Conservation (phyloP, 805 yeast genomes). For the Torulaspora microellipsoides region DNA sequence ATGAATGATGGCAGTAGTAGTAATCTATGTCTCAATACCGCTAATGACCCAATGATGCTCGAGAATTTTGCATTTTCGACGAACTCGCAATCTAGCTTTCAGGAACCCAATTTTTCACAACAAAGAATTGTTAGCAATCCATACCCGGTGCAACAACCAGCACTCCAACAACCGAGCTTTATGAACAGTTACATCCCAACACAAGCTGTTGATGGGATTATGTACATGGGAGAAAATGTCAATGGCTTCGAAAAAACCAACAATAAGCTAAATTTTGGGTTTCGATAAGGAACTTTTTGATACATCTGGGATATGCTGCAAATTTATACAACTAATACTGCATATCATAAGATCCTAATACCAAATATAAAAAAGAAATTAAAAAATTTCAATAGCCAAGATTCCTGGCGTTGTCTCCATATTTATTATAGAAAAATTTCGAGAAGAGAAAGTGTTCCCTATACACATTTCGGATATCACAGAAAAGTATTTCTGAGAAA, state of each 20-base stretch:
- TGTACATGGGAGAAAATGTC: slow-evolving; percentile 11
- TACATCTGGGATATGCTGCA: not conserved
- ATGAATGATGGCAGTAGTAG: slow-evolving; percentile 8
- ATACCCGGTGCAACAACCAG: slow-evolving; percentile 14
- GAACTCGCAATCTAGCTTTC: slow-evolving; percentile 11
- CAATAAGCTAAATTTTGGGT: slow-evolving; percentile 10
- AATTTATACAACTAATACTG: slow-evolving; percentile 3
- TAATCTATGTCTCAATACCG: slow-evolving; percentile 14
- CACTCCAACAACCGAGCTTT: slow-evolving; percentile 8
- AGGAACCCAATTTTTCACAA: slow-evolving; percentile 14
- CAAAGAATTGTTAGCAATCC: slow-evolving; percentile 23
- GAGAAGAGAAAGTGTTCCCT: no score
- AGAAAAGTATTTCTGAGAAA: no score
- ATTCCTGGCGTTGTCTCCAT: slow-evolving; percentile 5
- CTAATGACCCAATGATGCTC: slow-evolving; percentile 11
- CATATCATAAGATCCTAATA: slow-evolving; percentile 1
- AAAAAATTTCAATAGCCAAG: slow-evolving; percentile 1
- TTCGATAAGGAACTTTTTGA: slow-evolving; percentile 1
- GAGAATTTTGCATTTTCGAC: slow-evolving; percentile 16
- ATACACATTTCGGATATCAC: no score
- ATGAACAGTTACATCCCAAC: slow-evolving; percentile 11
- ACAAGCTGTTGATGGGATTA: slow-evolving; percentile 6
- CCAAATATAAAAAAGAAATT: slow-evolving; percentile 1
- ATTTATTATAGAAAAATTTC: slow-evolving; percentile 3
- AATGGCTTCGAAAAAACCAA: slow-evolving; percentile 7